Evolutionary conservation across 495 filamentous ascomycete genomes (phyloP).

Genomic region (Penicillium mononematosum): DNA sequence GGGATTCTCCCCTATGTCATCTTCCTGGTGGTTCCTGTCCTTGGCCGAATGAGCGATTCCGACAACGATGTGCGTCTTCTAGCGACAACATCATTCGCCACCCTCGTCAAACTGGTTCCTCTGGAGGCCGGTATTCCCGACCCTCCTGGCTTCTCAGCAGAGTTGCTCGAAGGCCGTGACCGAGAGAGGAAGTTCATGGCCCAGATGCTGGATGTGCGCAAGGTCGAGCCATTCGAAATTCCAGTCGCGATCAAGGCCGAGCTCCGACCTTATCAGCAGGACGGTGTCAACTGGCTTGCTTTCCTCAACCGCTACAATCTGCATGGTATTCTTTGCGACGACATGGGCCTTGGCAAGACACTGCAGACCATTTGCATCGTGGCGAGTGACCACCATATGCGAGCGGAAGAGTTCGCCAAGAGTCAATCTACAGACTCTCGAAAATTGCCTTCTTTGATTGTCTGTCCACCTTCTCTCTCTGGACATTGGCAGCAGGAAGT

Average conservation of each 20-base stretch:
- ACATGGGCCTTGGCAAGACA: conserved; percentile 98
- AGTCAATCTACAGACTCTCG: conserved; percentile 73
- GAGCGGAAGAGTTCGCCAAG: conserved; percentile 82
- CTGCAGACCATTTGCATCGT: conserved; percentile 97
- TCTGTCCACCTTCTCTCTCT: conserved; percentile 95
- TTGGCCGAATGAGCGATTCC: conserved; percentile 98
- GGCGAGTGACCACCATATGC: conserved; percentile 91
- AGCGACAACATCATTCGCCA: conserved; percentile 95
- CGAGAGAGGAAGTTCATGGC: conserved; percentile 93
- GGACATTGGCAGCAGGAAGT: conserved; percentile 99
- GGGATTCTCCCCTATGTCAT: conserved; percentile 95
- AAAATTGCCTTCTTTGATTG: conserved; percentile 84
- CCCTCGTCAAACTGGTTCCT: conserved; percentile 97
- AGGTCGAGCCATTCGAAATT: conserved; percentile 89
- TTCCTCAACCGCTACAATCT: conserved; percentile 98
- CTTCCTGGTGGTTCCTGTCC: conserved; percentile 96
- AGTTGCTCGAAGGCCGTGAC: conserved; percentile 85
- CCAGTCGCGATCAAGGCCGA: conserved; percentile 97
- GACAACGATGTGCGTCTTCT: conserved; percentile 93
- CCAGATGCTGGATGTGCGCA: conserved; percentile 92
- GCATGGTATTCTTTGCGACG: conserved; percentile 96
- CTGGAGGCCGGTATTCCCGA: conserved; percentile 97
- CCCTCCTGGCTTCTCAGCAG: conserved; percentile 85
- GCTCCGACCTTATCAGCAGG: conserved; percentile 93
- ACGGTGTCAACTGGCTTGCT: conserved; percentile 97